Evolutionary conservation across 768 basidiomycete species (phyloP).

Genomic region (Pleurotus citrinopileatus): DNA sequence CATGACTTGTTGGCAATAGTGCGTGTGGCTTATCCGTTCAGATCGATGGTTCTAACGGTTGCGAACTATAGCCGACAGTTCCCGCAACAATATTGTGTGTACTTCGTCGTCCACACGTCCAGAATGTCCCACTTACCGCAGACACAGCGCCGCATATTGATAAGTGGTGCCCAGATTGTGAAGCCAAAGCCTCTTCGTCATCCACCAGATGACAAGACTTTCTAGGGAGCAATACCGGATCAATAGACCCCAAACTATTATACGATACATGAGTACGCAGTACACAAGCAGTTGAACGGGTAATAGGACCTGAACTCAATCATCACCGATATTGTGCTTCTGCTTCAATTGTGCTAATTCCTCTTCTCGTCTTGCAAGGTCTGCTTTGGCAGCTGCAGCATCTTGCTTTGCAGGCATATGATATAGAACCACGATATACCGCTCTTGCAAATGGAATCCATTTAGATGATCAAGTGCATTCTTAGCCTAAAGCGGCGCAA

Average conservation of each 20-base stretch:
- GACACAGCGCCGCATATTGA: constrained; percentile 55
- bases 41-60: constrained; percentile 12
- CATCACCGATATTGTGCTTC: constrained; percentile 81
- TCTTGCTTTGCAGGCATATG: constrained; percentile 98
- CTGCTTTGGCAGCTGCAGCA: constrained; percentile 89
- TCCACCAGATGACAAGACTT: constrained; percentile 9
- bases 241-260: neutral
- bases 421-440: constrained; percentile 97
- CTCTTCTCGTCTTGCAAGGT: constrained; percentile 87
- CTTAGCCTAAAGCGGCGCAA: constrained; percentile 62
- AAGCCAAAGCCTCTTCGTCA: neutral
- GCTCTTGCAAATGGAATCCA: constrained; percentile 96
- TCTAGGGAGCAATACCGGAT: constrained; percentile 2
- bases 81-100: constrained; percentile 63
- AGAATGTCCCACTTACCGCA: constrained; percentile 14
- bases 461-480: constrained; percentile 96
- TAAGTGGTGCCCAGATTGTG: constrained; percentile 54
- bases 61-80: constrained; percentile 47
- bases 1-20: constrained; percentile 72
- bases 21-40: constrained; percentile 23
- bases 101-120: constrained; percentile 1
- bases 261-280: constrained; percentile 4
- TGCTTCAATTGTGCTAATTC: constrained; percentile 85
- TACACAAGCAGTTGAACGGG: neutral
- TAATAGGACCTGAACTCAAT: constrained; percentile 31